Percentiles rank a stretch among this genome's conserved stretches.
phyloP scores from a whole-genome alignment of 108 stramenopile species.

The Asterionellopsis glacialis region DNA sequence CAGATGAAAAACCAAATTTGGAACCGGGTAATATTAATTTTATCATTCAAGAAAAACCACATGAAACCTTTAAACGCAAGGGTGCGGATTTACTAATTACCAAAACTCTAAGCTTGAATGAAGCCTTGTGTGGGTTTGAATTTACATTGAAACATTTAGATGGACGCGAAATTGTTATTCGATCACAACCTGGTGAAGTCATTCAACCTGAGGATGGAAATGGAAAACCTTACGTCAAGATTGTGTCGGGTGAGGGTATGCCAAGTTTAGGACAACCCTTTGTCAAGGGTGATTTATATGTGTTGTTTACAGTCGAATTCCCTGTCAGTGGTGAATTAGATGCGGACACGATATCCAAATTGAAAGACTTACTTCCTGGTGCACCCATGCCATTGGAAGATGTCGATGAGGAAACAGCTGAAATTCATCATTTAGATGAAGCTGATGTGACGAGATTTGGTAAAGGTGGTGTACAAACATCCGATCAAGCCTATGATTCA shows the following conservation, averaged over 20 bases:
- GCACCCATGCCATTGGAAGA: constrained; percentile 64
- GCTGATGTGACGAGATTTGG: constrained; percentile 83
- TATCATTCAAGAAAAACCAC: constrained; percentile 96
- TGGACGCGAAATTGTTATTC: constrained; percentile 81
- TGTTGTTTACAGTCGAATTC: constrained; percentile 90
- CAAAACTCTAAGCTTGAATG: constrained; percentile 87
- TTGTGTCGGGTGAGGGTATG: constrained; percentile 94
- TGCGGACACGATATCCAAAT: constrained; percentile 36
- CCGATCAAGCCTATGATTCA: constrained; percentile 60
- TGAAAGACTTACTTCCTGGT: constrained; percentile 65
- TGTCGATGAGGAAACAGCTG: constrained; percentile 64
- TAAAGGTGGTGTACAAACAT: constrained; percentile 58
- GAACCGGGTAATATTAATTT: constrained; percentile 97
- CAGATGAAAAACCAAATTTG: constrained; percentile 94
- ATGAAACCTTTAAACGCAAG: constrained; percentile 94
- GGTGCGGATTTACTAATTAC: constrained; percentile 93
- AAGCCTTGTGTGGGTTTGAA: constrained; percentile 96
- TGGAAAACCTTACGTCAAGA: constrained; percentile 77
- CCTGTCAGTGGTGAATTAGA: constrained; percentile 61
- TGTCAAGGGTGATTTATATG: constrained; percentile 91
- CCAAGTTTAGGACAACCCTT: constrained; percentile 91
- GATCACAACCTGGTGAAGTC: constrained; percentile 87
- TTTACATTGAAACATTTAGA: constrained; percentile 91
- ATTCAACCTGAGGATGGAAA: constrained; percentile 68
- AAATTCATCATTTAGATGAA: constrained; percentile 71